These are phyloP conservation scores for Metschnikowia chrysomelidarum DNA, from an alignment of 805 yeast genomes.

Conservation along the genomic window DNA sequence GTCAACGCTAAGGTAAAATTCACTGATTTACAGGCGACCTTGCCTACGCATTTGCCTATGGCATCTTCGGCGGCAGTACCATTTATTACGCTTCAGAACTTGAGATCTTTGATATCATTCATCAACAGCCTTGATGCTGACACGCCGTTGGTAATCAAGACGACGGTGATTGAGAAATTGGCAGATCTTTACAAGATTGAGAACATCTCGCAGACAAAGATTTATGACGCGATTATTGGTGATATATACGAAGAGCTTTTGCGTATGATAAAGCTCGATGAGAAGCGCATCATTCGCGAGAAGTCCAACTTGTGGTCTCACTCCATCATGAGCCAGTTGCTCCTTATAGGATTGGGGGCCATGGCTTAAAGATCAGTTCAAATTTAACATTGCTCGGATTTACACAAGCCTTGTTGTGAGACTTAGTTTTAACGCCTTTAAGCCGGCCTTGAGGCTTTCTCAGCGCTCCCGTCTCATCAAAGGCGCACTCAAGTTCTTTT, in stretches of 20 bases:
- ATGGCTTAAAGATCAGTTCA: conserved; percentile 51
- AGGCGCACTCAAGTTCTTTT: conserved; percentile 17
- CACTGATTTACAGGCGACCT: conserved; percentile 56
- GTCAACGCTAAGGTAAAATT: conserved; percentile 66
- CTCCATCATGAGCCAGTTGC: conserved; percentile 55
- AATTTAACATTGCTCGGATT: too few relatives aligned
- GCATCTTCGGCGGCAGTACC: conserved; percentile 51
- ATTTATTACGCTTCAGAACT: conserved; percentile 55
- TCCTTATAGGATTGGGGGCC: conserved; percentile 59
- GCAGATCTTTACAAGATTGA: conserved; percentile 37
- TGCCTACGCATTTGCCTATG: conserved; percentile 49
- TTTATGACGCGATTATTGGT: conserved; percentile 51
- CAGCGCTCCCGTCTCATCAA: conserved; percentile 4
- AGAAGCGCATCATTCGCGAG: conserved; percentile 41
- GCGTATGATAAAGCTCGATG: conserved; percentile 54
- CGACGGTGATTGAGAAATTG: conserved; percentile 40
- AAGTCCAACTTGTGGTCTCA: conserved; percentile 58
- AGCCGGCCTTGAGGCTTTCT: neutral
- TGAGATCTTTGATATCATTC: conserved; percentile 59
- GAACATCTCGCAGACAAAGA: conserved; percentile 41
- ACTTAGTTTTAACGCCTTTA: too few relatives aligned
- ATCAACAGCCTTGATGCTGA: conserved; percentile 42
- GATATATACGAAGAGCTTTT: conserved; percentile 58
- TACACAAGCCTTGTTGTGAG: too few relatives aligned
- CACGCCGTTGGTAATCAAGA: conserved; percentile 35